A percentile compares a stretch with the other conserved stretches of the same genome.
phyloP scores from a whole-genome alignment of 192 early-diverging fungal genomes.

The Rhizoclosmatium sp. region DNA sequence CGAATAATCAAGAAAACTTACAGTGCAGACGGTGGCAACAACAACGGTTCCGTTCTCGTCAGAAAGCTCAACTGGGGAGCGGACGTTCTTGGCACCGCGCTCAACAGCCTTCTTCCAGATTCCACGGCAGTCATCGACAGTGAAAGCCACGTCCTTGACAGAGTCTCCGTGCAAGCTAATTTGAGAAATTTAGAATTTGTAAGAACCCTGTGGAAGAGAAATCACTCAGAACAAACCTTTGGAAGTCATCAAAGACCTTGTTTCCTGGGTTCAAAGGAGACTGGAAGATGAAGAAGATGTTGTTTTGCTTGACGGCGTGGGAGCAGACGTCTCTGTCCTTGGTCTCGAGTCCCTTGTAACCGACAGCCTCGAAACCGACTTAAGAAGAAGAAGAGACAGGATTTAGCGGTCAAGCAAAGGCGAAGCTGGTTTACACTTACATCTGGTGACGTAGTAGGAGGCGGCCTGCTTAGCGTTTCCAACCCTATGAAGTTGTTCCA shows the following conservation, averaged over 20 bases:
- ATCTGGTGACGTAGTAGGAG: conserved; percentile 89
- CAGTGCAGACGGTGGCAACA: conserved; percentile 90
- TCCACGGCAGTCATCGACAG: conserved; percentile 81
- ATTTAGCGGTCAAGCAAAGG: neutral
- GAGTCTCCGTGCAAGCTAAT: conserved; percentile 87
- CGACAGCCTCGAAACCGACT: conserved; percentile 91
- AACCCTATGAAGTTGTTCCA: conserved; percentile 59
- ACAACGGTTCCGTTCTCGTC: conserved; percentile 89
- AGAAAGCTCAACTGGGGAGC: conserved; percentile 72
- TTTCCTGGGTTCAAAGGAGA: conserved; percentile 87
- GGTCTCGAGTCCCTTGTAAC: conserved; percentile 96
- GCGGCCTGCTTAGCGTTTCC: conserved; percentile 96
- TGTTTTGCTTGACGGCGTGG: conserved; percentile 86
- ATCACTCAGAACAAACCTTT: conserved; percentile 22
- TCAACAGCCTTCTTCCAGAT: conserved; percentile 84
- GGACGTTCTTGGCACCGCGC: conserved; percentile 84
- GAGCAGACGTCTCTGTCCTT: conserved; percentile 84
- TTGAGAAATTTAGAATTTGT: neutral
- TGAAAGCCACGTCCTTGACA: conserved; percentile 95
- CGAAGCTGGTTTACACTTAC: conserved; percentile 36
- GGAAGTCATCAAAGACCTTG: conserved; percentile 58
- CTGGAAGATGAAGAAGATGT: conserved; percentile 89
- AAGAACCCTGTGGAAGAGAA: neutral
- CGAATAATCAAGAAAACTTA: neutral
- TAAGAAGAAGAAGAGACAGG: neutral